Evolutionary conservation across 805 yeast genomes (phyloP), one percentile per base, ranked within the genome.

Genomic region (Kodamaea restingae): DNA sequence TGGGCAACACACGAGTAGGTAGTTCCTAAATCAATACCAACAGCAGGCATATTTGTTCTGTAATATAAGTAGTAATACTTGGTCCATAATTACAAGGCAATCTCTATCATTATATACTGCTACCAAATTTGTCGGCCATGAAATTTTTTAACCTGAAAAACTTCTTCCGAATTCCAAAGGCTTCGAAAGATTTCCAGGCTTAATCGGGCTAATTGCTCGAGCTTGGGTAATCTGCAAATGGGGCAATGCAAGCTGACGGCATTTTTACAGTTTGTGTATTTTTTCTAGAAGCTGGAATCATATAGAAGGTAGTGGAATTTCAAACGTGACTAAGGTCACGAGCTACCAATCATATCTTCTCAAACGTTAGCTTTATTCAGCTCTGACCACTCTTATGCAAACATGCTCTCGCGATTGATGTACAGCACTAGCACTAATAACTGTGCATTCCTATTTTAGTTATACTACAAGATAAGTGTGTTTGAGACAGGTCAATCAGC

Each of bases 1-100:
- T 56, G 58, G 15, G 61, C 61, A 44, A 56, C 61, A 56, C 61
- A 56, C 39, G 61, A 56, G 60, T 56, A 56, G 43, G 61, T 56
- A 45, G 61, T 56, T 46, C 61, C 61, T 49, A 56, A 56, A 52
- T 56, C 61, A 51, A 56, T 56, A 45, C 61, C 61, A 50, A 56
- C 58, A 46, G 61, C 56, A 41, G 61, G 51, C 60, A 55, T 56
- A 21, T 24, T 42, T 27, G 15, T 38, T 18, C 27, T 31, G 25
- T 41, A 39, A 45, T 32, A 30, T 29, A 41, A 30, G 30, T 26
- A 37, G 37, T 34, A 31, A 32, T 18, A 31, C 15, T 18, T 28
- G 21, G 22, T 5, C 22, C 22, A 20, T 20, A 6, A 20, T 8
- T 6, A 5, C 22, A 8, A 8, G 24, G 45, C 36, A 32, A 25